Conservation (phyloP, 1,284 basidiomycete species). For the Cutaneotrichosporon sp. region DNA sequence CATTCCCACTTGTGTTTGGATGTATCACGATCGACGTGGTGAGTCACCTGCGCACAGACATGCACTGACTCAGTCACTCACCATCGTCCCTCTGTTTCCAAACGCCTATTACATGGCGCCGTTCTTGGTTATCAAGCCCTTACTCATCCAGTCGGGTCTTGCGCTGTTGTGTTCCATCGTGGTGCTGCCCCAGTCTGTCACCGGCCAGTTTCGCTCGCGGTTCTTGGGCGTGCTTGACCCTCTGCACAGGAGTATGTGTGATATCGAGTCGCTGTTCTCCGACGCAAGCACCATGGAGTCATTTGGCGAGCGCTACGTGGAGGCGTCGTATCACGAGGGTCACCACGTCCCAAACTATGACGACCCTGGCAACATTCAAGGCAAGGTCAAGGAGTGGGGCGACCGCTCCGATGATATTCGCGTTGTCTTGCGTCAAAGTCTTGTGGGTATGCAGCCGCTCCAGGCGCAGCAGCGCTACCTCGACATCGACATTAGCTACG, state of each 20-base stretch:
- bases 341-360: neutral
- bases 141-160: slow-evolving; percentile 42
- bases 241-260: slow-evolving; percentile 24
- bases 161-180: slow-evolving; percentile 30
- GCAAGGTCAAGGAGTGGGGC: slow-evolving; percentile 33
- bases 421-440: slow-evolving; percentile 26
- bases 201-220: slow-evolving; percentile 38
- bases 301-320: neutral
- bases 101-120: slow-evolving; percentile 31
- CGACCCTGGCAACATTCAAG: neutral
- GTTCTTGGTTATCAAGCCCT: slow-evolving; percentile 42
- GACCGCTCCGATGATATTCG: slow-evolving; percentile 31
- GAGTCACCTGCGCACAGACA: slow-evolving; percentile 4
- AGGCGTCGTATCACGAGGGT: neutral
- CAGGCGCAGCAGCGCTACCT: slow-evolving; percentile 42
- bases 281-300: slow-evolving; percentile 7
- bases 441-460: slow-evolving; percentile 37
- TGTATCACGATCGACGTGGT: slow-evolving; percentile 43
- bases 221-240: slow-evolving; percentile 36
- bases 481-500: slow-evolving; percentile 40
- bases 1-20: slow-evolving; percentile 42
- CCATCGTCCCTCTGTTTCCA: slow-evolving; percentile 33
- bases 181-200: slow-evolving; percentile 45
- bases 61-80: slow-evolving; percentile 28
- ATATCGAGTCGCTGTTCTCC: slow-evolving; percentile 34